Evolutionary conservation across 2,329 filamentous ascomycete species (phyloP).

Genomic region (Calonectria leucothoes): DNA sequence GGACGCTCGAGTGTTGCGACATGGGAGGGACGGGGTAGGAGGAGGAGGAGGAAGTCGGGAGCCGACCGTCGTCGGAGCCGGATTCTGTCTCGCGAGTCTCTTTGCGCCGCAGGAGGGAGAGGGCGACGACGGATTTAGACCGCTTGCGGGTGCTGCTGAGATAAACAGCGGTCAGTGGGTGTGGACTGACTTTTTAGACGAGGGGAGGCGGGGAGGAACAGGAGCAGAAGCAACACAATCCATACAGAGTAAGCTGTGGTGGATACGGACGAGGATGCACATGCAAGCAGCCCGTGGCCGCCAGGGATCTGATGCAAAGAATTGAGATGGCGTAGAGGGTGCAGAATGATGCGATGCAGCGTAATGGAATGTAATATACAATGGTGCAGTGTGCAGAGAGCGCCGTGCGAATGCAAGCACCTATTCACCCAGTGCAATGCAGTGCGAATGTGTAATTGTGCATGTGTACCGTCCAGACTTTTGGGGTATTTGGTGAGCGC

Average conservation of each 20-base stretch:
- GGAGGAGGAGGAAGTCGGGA: slow-evolving; percentile 46
- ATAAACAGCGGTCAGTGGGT: slow-evolving; percentile 45
- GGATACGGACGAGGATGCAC: slow-evolving; percentile 16
- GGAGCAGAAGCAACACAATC: slow-evolving; percentile 25
- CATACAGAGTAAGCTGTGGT: slow-evolving; percentile 35
- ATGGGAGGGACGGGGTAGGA: slow-evolving; percentile 49
- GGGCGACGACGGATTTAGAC: slow-evolving; percentile 63
- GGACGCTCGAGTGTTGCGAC: slow-evolving; percentile 49
- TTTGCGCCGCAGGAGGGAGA: slow-evolving; percentile 66
- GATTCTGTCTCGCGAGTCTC: slow-evolving; percentile 64
- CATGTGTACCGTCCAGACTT: neutral
- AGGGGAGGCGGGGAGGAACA: slow-evolving; percentile 23
- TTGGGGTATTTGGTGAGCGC: neutral
- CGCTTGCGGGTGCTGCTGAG: slow-evolving; percentile 58
- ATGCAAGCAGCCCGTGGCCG: slow-evolving; percentile 20
- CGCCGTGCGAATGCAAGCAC: neutral
- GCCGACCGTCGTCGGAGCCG: slow-evolving; percentile 62
- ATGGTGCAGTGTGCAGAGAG: too few relatives aligned
- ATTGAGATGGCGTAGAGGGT: slow-evolving; percentile 4
- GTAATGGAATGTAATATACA: slow-evolving; percentile 2
- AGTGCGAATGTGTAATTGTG: neutral
- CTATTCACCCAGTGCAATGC: neutral
- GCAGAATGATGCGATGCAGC: neutral
- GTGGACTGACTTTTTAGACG: slow-evolving; percentile 40
- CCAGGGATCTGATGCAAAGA: slow-evolving; percentile 18